Conservation (phyloP, 306 rosid species). For the Malus orientalis region DNA sequence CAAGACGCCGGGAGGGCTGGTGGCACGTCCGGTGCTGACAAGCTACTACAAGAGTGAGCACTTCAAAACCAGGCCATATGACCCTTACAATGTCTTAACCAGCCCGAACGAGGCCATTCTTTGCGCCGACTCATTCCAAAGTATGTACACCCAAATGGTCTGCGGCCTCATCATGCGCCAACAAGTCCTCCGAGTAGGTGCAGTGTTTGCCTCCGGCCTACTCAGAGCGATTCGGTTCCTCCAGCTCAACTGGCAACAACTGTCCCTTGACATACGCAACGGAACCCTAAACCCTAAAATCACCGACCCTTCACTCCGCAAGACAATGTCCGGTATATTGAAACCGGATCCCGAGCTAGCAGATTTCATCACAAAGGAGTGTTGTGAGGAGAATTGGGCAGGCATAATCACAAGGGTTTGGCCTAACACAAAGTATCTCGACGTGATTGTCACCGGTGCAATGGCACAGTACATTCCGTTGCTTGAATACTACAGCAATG, state of each 20-base stretch:
- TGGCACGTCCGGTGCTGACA: slow-evolving; percentile 90
- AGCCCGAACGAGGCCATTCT: slow-evolving; percentile 80
- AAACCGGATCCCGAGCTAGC: slow-evolving; percentile 56
- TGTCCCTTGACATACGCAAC: slow-evolving; percentile 47
- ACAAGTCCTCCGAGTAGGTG: slow-evolving; percentile 77
- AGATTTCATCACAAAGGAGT: slow-evolving; percentile 38
- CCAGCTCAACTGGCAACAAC: slow-evolving; percentile 56
- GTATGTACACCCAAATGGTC: slow-evolving; percentile 92
- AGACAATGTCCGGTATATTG: slow-evolving; percentile 33
- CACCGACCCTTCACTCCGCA: slow-evolving; percentile 43
- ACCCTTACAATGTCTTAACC: slow-evolving; percentile 70
- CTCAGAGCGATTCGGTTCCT: slow-evolving; percentile 83
- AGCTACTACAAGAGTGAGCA: slow-evolving; percentile 80
- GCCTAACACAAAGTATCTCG: slow-evolving; percentile 90
- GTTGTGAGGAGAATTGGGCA: slow-evolving; percentile 55
- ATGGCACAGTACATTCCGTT: slow-evolving; percentile 94
- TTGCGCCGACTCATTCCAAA: slow-evolving; percentile 70
- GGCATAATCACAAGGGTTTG: slow-evolving; percentile 69
- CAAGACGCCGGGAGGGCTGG: slow-evolving; percentile 69
- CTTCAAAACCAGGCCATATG: slow-evolving; percentile 70
- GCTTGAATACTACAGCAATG: slow-evolving; percentile 63
- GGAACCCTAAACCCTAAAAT: slow-evolving; percentile 62
- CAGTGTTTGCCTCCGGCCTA: slow-evolving; percentile 87
- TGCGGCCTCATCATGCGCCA: slow-evolving; percentile 80
- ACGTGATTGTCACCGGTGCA: slow-evolving; percentile 89